Base-by-base conservation (phyloP, 305 asterid species). In the Solanum aculeatissimum region DNA sequence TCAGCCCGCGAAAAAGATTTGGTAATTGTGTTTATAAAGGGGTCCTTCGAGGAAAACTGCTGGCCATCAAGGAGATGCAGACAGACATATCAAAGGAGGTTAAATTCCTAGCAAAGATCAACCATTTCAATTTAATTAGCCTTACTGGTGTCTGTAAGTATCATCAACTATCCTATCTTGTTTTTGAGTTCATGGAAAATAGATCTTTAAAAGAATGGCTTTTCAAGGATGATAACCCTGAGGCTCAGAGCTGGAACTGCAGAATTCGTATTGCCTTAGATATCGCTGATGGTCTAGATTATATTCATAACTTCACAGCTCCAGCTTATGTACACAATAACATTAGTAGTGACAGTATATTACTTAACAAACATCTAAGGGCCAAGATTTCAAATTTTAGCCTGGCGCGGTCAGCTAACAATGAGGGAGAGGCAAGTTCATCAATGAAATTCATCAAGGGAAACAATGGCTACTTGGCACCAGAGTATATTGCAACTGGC, bases 121-220 rank as follows among this genome's bases (percentile, higher is more conserved):
- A 86, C 86, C 96, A 94, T 86, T 87, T 91, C 89, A 93, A 93
- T 71, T 60, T 94, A 75, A 88, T 93, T 47, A 86, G 87, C 62
- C 93, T 93, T 16, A 89, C 83, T 55, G 97, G 97, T 66, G 88
- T 89, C 6, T 91, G 94, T 78, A 85, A 87, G 84, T 88, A 88
- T n/a, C 82, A 83, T 4, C 83, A 83, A 53, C 75, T 43, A 62
- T 86, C 85, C 83, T 93, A 88, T 80, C 92, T 92, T 27, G 94
- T 91, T 49, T 93, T 91, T 15, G 98, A 94, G 86, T 93, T 88
- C 88, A 77, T 91, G 85, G 94, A 89, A 80, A 90, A 91, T 49
- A 94, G 98, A 38, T 89, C 94, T 16, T 83, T 93, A 19, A 90
- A 79, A 42, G 87, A 90, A 18, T 94, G 97, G 95, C 92, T 94